Evolutionary conservation across 2,329 filamentous ascomycete species (phyloP).

Genomic region (Conoideocrella luteorostrata): DNA sequence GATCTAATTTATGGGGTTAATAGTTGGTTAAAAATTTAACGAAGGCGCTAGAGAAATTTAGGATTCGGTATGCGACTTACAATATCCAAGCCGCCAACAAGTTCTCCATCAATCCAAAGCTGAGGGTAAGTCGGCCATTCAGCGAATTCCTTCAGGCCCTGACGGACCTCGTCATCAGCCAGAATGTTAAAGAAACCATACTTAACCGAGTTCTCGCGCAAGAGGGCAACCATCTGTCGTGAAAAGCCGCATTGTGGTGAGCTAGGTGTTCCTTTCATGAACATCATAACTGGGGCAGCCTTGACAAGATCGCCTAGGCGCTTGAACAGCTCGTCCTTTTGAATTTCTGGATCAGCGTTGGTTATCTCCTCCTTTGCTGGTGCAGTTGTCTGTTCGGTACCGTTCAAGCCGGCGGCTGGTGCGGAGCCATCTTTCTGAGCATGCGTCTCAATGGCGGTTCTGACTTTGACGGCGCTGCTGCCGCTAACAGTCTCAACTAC

Average conservation of each 20-base stretch:
- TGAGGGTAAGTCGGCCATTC: conserved; percentile 99
- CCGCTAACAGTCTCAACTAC: conserved; percentile 83
- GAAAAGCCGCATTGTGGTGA: conserved; percentile 90
- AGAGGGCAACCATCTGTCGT: conserved; percentile 75
- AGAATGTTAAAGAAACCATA: conserved; percentile 99
- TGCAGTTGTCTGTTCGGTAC: conserved; percentile 29
- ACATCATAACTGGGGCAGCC: conserved; percentile 95
- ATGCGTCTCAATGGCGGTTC: conserved; percentile 78
- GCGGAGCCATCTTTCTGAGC: conserved; percentile 43
- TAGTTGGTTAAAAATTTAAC: no score
- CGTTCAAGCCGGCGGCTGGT: conserved; percentile 28
- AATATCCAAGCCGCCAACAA: conserved; percentile 92
- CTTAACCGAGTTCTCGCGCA: conserved; percentile 85
- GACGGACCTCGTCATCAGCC: conserved; percentile 92
- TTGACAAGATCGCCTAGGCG: conserved; percentile 80
- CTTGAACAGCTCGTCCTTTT: conserved; percentile 79
- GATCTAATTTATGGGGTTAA: no score
- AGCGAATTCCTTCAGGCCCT: conserved; percentile 94
- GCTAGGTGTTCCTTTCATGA: conserved; percentile 95
- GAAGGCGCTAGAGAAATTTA: no score
- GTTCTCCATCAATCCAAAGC: conserved; percentile 82
- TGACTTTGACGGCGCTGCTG: conserved; percentile 80
- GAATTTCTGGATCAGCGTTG: conserved; percentile 44
- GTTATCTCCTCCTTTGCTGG: conserved; percentile 36
- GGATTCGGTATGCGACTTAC: conserved; percentile 48